Percentiles rank a stretch among this genome's conserved stretches.
These are phyloP conservation scores for Cadophora luteo-olivacea DNA, from an alignment of 2,329 filamentous ascomycete genomes.

Conservation along the genomic window DNA sequence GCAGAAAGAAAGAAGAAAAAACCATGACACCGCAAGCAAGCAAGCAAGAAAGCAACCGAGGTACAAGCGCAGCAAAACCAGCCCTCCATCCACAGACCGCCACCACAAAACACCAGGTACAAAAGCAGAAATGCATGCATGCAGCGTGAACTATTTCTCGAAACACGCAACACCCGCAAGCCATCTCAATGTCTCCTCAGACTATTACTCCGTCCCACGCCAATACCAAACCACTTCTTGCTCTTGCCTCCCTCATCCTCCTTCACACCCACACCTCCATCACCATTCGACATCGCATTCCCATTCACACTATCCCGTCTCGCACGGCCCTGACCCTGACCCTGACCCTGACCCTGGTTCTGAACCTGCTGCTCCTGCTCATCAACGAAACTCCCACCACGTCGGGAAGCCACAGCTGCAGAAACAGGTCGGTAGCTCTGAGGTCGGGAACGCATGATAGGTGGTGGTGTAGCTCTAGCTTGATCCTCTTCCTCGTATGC, in stretches of 20 bases:
- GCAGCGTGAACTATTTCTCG: background rate
- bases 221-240: conserved; percentile 34
- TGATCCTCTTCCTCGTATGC: conserved; percentile 23
- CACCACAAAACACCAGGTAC: background rate
- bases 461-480: conserved; percentile 41
- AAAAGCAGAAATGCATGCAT: conserved; percentile 2
- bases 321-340: background rate
- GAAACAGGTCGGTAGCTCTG: conserved; percentile 31
- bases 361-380: background rate
- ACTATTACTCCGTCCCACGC: conserved; percentile 16
- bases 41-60: too few relatives aligned
- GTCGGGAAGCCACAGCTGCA: background rate
- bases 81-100: background rate
- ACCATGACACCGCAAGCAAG: background rate
- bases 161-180: background rate
- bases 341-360: background rate
- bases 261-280: background rate
- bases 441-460: conserved; percentile 34
- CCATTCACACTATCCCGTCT: conserved; percentile 12
- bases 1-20: background rate
- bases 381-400: background rate
- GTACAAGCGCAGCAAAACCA: background rate
- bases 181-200: conserved; percentile 1
- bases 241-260: conserved; percentile 16
- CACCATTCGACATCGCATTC: background rate